A percentile compares a stretch with the other conserved stretches of the same genome.
These are phyloP conservation scores for Gynostemma pentaphyllum DNA, from an alignment of 306 rosid genomes.

Conservation along the genomic window DNA sequence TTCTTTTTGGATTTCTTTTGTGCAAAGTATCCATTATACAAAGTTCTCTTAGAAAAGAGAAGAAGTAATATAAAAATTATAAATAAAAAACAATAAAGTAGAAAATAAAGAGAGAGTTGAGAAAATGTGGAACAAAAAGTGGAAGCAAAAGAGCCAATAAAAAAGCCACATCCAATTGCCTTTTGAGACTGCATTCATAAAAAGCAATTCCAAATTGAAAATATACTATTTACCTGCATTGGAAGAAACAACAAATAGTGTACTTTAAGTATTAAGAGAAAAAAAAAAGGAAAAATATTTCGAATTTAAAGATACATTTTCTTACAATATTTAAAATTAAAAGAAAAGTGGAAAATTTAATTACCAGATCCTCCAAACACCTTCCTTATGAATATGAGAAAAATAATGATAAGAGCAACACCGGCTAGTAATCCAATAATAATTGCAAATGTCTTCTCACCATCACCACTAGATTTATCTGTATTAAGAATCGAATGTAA, in stretches of 20 bases:
- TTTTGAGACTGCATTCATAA: neutral
- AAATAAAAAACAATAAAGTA: neutral
- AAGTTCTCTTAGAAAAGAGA: neutral
- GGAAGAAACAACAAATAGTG: too few relatives aligned
- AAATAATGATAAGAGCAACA: constrained; percentile 66
- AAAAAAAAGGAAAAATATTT: neutral
- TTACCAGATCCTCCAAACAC: constrained; percentile 49
- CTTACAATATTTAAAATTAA: neutral
- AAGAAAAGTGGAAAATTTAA: neutral
- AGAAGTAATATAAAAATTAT: neutral
- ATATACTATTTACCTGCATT: constrained; percentile 60
- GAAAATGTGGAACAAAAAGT: neutral
- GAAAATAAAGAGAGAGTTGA: too few relatives aligned
- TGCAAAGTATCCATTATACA: neutral
- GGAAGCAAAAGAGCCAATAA: neutral
- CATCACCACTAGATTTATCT: constrained; percentile 44
- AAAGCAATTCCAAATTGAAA: neutral
- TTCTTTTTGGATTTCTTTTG: neutral
- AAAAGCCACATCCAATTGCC: neutral
- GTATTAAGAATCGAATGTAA: too few relatives aligned
- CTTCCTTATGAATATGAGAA: constrained; percentile 56
- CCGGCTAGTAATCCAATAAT: constrained; percentile 82
- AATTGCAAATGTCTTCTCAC: constrained; percentile 87
- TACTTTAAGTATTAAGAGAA: neutral
- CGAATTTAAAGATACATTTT: too few relatives aligned